Base-by-base conservation (phyloP, 179 eudicot species). In the Sideroxylon spinosum region DNA sequence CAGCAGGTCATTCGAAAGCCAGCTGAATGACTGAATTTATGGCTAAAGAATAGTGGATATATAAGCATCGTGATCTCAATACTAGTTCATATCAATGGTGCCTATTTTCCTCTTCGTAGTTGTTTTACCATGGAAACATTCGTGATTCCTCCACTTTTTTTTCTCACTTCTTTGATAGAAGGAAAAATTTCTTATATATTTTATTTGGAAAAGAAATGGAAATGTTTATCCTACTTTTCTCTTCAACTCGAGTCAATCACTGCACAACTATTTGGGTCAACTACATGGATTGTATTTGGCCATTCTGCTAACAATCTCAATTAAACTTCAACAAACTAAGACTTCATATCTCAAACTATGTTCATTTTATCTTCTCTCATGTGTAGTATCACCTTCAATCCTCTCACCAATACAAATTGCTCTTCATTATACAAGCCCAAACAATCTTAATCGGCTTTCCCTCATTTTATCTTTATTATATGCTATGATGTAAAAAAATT, bases 121-220 rank as follows among this genome's bases (percentile, higher is more conserved):
- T 26, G 63, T 7, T 57, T 25, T 19, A 26, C 23, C 10, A 28
- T 23, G 60, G n/a, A 26, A 16, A n/a, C 9, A 65, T 16, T 13
- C 0, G 12, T 26, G 46, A 28, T 65, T 65, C 69, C 69, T 65
- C 11, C 14, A 62, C 3, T 52, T 52, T 52, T 8, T 20, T 62
- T 23, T 59, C 7, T 23, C 29, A 9, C 44, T 65, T 29, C 48
- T 65, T 65, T 29, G 28, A 14, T 13, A 65, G 69, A 28, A 14
- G 29, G 9, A 28, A 37, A 11, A 19, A 28, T 65, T 13, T 65
- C 69, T 29, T 46, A 12, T 29, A 13, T 29, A 72, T 28, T 55
- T 14, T 53, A 56, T 37, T 29, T 56, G 65, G 76, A 56, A 73
- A 56, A 73, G 17, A 73, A 55, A 26, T 23, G 62, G 19, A 69